A percentile compares a stretch with the other conserved stretches of the same genome.
These are phyloP conservation scores for Epichloe typhina DNA, from an alignment of 2,329 filamentous ascomycete genomes.

Conservation along the genomic window DNA sequence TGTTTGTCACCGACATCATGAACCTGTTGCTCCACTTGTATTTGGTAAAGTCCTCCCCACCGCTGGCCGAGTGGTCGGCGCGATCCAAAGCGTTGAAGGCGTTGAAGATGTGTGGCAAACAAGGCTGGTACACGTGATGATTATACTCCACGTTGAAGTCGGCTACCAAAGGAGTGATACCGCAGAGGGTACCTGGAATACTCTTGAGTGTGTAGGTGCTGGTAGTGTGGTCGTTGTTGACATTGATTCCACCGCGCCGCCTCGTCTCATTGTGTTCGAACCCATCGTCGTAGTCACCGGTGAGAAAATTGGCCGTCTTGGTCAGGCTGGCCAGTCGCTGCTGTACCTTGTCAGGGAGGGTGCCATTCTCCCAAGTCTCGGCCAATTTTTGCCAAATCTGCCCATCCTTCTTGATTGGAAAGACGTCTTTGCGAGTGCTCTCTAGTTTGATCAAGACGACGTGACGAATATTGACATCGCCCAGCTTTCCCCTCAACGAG, in stretches of 20 bases:
- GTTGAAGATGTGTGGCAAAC: constrained; percentile 25
- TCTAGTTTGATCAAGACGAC: constrained; percentile 29
- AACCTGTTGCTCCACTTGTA: constrained; percentile 20
- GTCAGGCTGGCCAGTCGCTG: constrained; percentile 17
- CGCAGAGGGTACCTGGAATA: constrained; percentile 27
- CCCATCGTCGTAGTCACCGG: constrained; percentile 21
- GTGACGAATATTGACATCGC: constrained; percentile 25
- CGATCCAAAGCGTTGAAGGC: constrained; percentile 16
- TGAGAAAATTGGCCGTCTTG: constrained; percentile 19
- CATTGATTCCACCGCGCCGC: constrained; percentile 25
- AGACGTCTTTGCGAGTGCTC: constrained; percentile 31
- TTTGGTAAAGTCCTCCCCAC: constrained; percentile 11
- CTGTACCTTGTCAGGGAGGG: constrained; percentile 19
- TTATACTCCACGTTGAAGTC: constrained; percentile 30
- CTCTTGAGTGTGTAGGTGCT: constrained; percentile 32
- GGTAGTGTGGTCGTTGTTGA: constrained; percentile 26
- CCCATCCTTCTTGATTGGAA: constrained; percentile 28
- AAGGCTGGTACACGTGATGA: constrained; percentile 32
- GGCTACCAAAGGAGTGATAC: constrained; percentile 25
- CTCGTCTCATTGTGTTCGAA: constrained; percentile 15
- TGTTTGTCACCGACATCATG: constrained; percentile 20
- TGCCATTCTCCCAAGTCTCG: constrained; percentile 18
- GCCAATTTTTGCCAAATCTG: constrained; percentile 23
- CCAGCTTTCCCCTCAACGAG: constrained; percentile 13
- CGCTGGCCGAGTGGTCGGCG: constrained; percentile 1